phyloP scores from a whole-genome alignment of 495 filamentous ascomycete species.

The Neurospora sp. region DNA sequence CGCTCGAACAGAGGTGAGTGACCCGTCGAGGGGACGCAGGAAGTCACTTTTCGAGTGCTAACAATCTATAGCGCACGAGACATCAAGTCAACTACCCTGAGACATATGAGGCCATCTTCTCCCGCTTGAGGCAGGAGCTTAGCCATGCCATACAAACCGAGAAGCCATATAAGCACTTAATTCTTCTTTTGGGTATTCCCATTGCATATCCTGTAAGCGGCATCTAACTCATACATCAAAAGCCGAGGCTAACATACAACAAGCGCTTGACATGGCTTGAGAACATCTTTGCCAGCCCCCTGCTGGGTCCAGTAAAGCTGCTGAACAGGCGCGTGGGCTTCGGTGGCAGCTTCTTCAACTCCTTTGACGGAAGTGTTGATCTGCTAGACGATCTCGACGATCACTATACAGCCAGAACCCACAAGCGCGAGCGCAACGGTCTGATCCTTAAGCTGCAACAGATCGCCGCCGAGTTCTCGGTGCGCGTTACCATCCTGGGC shows the following conservation, averaged over 20 bases:
- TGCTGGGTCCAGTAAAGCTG: slow-evolving; percentile 78
- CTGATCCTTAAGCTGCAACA: slow-evolving; percentile 67
- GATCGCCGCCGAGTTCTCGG: slow-evolving; percentile 56
- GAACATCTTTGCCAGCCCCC: slow-evolving; percentile 73
- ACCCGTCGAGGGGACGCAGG: neutral
- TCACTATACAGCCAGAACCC: slow-evolving; percentile 85
- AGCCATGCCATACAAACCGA: slow-evolving; percentile 34
- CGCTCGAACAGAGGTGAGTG: slow-evolving; percentile 60
- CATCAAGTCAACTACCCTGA: slow-evolving; percentile 86
- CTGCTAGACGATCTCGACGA: slow-evolving; percentile 89
- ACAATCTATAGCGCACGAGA: slow-evolving; percentile 51
- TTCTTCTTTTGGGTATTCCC: slow-evolving; percentile 82
- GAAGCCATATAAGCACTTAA: slow-evolving; percentile 65
- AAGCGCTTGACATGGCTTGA: slow-evolving; percentile 82
- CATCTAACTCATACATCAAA: no score
- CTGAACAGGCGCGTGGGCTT: slow-evolving; percentile 85
- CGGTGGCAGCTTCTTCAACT: slow-evolving; percentile 76
- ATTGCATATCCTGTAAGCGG: slow-evolving; percentile 72
- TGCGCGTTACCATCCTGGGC: slow-evolving; percentile 77
- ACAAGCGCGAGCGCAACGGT: slow-evolving; percentile 75
- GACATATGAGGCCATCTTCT: slow-evolving; percentile 77
- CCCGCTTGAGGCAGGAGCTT: slow-evolving; percentile 56
- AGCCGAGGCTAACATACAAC: neutral
- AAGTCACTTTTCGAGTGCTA: neutral
- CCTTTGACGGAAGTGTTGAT: slow-evolving; percentile 85